phyloP scores from a whole-genome alignment of 805 yeast species.

The Barnettozyma salicaria region DNA sequence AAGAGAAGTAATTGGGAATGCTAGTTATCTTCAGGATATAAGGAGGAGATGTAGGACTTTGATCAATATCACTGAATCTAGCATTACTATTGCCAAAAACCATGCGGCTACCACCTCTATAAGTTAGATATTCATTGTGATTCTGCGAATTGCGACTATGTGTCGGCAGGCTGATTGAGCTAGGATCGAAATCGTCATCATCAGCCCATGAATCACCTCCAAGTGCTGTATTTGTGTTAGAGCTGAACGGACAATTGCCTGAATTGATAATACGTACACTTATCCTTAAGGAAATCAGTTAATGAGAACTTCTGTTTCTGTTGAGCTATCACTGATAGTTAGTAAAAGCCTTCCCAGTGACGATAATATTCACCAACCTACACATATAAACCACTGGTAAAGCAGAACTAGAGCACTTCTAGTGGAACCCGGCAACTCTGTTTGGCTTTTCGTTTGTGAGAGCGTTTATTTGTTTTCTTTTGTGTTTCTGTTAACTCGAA shows the following conservation, averaged over 20 bases:
- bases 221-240: conserved; percentile 12
- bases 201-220: conserved; percentile 62
- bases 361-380: too few relatives aligned
- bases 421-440: not conserved
- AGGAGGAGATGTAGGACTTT: conserved; percentile 39
- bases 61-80: not conserved
- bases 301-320: conserved; percentile 24
- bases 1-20: conserved; percentile 49
- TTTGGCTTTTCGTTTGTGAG: too few relatives aligned
- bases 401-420: too few relatives aligned
- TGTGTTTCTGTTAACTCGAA: conserved; percentile 1
- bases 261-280: conserved; percentile 17
- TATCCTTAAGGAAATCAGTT: conserved; percentile 23
- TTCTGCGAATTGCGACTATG: conserved; percentile 9
- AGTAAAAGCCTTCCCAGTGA: too few relatives aligned
- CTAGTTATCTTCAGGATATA: conserved; percentile 58
- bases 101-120: conserved; percentile 9
- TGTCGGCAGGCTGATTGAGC: conserved; percentile 47
- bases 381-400: too few relatives aligned
- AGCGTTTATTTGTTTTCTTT: not conserved
- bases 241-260: too few relatives aligned
- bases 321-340: conserved; percentile 6
- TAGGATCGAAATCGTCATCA: conserved; percentile 55
- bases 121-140: conserved; percentile 2
- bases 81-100: conserved; percentile 2